Evolutionary conservation across 768 basidiomycete genomes (phyloP).

Genomic region (Leucosporidium scottii): DNA sequence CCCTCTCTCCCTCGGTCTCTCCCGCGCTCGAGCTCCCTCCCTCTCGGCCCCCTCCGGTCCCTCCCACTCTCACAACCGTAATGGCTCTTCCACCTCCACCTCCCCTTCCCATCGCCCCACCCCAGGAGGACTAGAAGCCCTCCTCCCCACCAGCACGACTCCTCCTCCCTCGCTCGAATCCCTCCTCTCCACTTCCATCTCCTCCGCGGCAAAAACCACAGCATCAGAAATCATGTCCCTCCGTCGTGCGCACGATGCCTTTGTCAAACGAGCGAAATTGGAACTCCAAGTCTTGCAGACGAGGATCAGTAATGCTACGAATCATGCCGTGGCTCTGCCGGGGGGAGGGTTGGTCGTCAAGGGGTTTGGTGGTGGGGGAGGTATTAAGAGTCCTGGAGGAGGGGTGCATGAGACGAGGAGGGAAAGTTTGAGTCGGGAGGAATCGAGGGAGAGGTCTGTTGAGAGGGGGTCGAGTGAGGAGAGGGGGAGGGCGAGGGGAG

Average conservation of each 20-base stretch:
- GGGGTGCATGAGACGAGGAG: not conserved
- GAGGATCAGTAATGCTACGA: conserved; percentile 1
- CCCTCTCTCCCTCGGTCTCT: not conserved
- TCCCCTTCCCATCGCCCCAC: not conserved
- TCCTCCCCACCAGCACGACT: not conserved
- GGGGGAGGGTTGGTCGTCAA: conserved; percentile 11
- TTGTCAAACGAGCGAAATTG: conserved; percentile 6
- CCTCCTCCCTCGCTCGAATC: not conserved
- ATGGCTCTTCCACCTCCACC: too few relatives aligned
- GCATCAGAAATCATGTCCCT: conserved; percentile 28
- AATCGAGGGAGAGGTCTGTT: too few relatives aligned
- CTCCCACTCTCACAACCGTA: too few relatives aligned
- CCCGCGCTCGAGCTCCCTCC: not conserved
- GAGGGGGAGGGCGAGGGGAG: not conserved
- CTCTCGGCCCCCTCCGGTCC: not conserved
- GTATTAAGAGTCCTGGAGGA: not conserved
- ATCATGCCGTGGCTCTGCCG: not conserved
- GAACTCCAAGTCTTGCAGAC: conserved; percentile 24
- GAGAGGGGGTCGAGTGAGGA: not conserved
- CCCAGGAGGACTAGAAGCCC: not conserved
- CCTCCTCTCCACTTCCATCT: not conserved
- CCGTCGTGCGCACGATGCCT: conserved; percentile 17
- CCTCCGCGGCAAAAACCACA: conserved; percentile 7
- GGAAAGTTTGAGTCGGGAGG: not conserved
- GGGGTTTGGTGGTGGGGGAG: conserved; percentile 11